These are phyloP conservation scores for Sparassis latifolia DNA, from an alignment of 1,284 basidiomycete genomes.

Conservation along the genomic window DNA sequence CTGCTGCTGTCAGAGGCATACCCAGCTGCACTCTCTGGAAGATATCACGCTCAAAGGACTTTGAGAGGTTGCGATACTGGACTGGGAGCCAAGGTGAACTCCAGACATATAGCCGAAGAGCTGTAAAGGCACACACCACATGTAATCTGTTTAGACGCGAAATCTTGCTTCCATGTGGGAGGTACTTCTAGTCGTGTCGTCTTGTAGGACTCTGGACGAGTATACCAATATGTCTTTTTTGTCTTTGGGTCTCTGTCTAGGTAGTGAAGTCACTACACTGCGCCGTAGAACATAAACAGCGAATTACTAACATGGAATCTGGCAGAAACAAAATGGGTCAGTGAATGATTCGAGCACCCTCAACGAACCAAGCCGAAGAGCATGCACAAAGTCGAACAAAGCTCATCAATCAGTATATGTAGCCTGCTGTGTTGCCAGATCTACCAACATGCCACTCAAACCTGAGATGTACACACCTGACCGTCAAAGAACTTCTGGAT, in stretches of 20 bases:
- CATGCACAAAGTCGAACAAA: too few species aligned
- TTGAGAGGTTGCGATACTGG: conserved; percentile 45
- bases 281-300: neutral
- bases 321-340: neutral
- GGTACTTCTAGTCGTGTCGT: conserved; percentile 44
- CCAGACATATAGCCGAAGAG: neutral
- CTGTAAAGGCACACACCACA: conserved; percentile 39
- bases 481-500: conserved; percentile 70
- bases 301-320: conserved; percentile 32
- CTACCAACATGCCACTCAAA: neutral
- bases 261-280: conserved; percentile 2
- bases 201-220: conserved; percentile 36
- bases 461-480: conserved; percentile 35
- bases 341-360: neutral
- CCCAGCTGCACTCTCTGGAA: conserved; percentile 76
- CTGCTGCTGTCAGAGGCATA: conserved; percentile 60
- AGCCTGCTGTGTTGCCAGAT: neutral
- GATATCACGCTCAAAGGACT: conserved; percentile 56
- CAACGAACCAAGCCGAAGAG: too few species aligned
- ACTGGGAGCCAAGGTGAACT: conserved; percentile 30
- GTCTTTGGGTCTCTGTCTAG: conserved; percentile 43
- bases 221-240: conserved; percentile 57
- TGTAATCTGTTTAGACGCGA: conserved; percentile 49
- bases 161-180: conserved; percentile 38
- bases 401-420: neutral